These are phyloP conservation scores for Rhizopogon vesiculosus DNA, from an alignment of 768 basidiomycete species.

Conservation along the genomic window DNA sequence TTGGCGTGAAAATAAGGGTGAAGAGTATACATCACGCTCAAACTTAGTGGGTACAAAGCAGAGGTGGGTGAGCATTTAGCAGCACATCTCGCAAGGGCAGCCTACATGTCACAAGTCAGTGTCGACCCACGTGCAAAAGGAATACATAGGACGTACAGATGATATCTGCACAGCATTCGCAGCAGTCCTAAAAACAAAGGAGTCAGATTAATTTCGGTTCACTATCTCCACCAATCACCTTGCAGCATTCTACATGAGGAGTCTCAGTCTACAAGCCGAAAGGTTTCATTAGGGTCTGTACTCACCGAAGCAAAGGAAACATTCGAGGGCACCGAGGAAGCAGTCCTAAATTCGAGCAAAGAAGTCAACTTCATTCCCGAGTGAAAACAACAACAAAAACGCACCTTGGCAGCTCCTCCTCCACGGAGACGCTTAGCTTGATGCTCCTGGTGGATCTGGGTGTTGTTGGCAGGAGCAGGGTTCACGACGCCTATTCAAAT, in stretches of 20 bases:
- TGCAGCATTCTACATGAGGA: slow-evolving; percentile 56
- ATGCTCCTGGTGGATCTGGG: slow-evolving; percentile 37
- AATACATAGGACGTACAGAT: slow-evolving; percentile 44
- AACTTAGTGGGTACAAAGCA: slow-evolving; percentile 1
- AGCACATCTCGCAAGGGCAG: slow-evolving; percentile 80
- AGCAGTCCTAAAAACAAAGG: slow-evolving; percentile 47
- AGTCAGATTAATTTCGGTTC: not conserved
- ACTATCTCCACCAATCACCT: slow-evolving; percentile 34
- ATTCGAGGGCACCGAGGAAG: slow-evolving; percentile 54
- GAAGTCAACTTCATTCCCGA: not conserved
- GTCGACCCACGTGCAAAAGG: not conserved
- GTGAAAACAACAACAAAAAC: not conserved
- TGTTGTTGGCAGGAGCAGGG: slow-evolving; percentile 32
- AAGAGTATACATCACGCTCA: not conserved
- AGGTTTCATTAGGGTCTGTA: slow-evolving; percentile 1
- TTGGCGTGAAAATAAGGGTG: not conserved
- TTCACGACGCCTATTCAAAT: slow-evolving; percentile 39
- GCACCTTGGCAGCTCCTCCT: slow-evolving; percentile 65
- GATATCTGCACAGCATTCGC: slow-evolving; percentile 67
- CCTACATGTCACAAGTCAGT: slow-evolving; percentile 31
- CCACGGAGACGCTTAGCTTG: slow-evolving; percentile 60
- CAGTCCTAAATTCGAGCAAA: slow-evolving; percentile 46
- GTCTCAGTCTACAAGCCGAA: not conserved
- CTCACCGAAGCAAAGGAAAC: slow-evolving; percentile 74
- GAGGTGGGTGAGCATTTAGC: slow-evolving; percentile 29